Base-by-base conservation (phyloP, 176 grass and related monocot species). In the Oryza nivara region DNA sequence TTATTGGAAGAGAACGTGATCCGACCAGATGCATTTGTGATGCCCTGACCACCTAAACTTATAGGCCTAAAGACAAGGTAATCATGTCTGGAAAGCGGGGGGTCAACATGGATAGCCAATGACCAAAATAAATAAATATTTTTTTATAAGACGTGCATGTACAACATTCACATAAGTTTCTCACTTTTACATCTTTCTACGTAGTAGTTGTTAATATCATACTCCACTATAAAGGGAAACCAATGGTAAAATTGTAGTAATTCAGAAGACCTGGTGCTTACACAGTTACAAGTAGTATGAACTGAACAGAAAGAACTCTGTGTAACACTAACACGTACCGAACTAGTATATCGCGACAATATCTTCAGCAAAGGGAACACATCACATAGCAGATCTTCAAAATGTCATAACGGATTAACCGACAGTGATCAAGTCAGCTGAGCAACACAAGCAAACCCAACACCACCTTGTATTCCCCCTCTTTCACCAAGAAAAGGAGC, bases 361-460 rank as follows among this genome's bases (percentile, higher is more conserved):
- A 74, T 40, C 9, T 63, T 80, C 3, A 34, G 34, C 36, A 79
- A 16, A 45, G 9, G 14, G 40, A 75, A 35, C 26, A 49, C 68
- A 51, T 60, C 20, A 22, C 74, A 51, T 60, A 46, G 67, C 30
- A 84, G 56, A 20, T 73, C 6, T 38, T 63, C 23, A 65, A 23
- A 72, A 47, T 5, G 20, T 73, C 67, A 65, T 26, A 34, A 10
- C 7, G 3, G 58, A 23, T 63, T 63, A 67, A 66, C 35, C 72
- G 12, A 68, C 11, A 35, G 40, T 2, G 6, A 16, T 6, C 60
- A 74, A 23, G 9, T 11, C 75, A 22, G 3, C 68, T 16, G 20
- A 74, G 14, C 72, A 67, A 45, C 14, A 75, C 10, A 73, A 75
- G 68, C 45, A 79, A 80, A 48, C 76, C 70, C 32, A 61, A 81